phyloP scores from a whole-genome alignment of 768 basidiomycete species.

The Tephrocybe sp. region DNA sequence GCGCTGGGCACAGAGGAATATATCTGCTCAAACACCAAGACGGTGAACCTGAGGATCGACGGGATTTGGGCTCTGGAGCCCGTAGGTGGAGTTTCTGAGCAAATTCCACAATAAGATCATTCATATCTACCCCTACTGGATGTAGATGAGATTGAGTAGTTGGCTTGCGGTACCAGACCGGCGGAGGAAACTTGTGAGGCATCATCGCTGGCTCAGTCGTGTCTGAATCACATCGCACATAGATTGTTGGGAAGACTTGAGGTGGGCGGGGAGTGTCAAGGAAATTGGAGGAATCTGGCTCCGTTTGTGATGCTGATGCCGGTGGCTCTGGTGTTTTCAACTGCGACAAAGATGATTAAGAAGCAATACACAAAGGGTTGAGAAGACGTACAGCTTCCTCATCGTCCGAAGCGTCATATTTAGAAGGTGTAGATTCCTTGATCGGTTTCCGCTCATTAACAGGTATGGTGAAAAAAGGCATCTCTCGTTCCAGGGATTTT shows the following conservation, averaged over 20 bases:
- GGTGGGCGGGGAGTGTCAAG: constrained; percentile 12
- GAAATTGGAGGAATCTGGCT: too few relatives aligned
- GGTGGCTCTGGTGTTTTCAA: neutral
- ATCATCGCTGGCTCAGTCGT: constrained; percentile 5
- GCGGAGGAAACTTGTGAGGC: constrained; percentile 26
- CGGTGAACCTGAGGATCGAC: neutral
- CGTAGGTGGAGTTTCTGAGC: constrained; percentile 22
- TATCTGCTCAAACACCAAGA: constrained; percentile 23
- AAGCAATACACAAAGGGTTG: neutral
- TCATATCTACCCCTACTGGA: constrained; percentile 19
- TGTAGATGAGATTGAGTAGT: neutral
- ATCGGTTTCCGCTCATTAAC: constrained; percentile 8
- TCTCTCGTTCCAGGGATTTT: constrained; percentile 21
- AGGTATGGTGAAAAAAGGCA: constrained; percentile 24
- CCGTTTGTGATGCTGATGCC: neutral
- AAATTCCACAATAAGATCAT: constrained; percentile 21
- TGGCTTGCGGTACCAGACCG: constrained; percentile 30
- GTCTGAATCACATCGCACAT: constrained; percentile 1
- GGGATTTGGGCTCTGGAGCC: neutral
- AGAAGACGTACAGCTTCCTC: constrained; percentile 6
- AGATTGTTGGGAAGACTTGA: constrained; percentile 26
- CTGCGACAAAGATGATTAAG: neutral
- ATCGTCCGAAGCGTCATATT: constrained; percentile 7
- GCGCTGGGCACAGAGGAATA: constrained; percentile 21
- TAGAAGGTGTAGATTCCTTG: constrained; percentile 11